Evolutionary conservation across 306 rosid genomes (phyloP).

Genomic region (Crataegus laevigata): DNA sequence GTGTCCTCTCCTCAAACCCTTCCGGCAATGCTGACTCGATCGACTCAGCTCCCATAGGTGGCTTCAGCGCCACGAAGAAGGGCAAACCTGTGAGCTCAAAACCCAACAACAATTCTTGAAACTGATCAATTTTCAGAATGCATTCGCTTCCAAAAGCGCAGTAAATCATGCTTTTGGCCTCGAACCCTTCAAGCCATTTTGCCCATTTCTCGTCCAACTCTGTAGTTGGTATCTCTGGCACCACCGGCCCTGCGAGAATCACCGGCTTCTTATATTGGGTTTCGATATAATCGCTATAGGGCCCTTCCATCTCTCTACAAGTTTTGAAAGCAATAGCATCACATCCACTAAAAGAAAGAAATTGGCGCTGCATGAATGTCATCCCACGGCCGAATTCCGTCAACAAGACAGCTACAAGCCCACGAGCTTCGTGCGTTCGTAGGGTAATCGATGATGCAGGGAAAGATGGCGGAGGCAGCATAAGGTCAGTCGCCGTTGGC

Average conservation of each 20-base stretch:
- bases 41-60: conserved; percentile 29
- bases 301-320: conserved; percentile 53
- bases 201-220: conserved; percentile 43
- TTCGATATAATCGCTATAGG: conserved; percentile 41
- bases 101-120: conserved; percentile 46
- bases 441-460: conserved; percentile 44
- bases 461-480: conserved; percentile 31
- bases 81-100: conserved; percentile 50
- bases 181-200: conserved; percentile 39
- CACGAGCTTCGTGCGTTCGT: conserved; percentile 31
- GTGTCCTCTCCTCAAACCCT: conserved; percentile 35
- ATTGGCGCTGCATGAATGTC: conserved; percentile 27
- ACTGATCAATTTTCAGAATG: conserved; percentile 29
- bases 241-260: conserved; percentile 39
- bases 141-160: conserved; percentile 59
- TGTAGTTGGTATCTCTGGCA: conserved; percentile 26
- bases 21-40: conserved; percentile 41
- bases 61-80: conserved; percentile 38
- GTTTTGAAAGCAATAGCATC: conserved; percentile 45
- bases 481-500: conserved; percentile 16
- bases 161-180: conserved; percentile 31
- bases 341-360: conserved; percentile 17
- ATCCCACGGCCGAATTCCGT: conserved; percentile 30
- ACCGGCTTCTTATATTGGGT: conserved; percentile 32
- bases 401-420: neutral